Conservation (phyloP, 306 rosid genomes). For the Medicago ruthenica region DNA sequence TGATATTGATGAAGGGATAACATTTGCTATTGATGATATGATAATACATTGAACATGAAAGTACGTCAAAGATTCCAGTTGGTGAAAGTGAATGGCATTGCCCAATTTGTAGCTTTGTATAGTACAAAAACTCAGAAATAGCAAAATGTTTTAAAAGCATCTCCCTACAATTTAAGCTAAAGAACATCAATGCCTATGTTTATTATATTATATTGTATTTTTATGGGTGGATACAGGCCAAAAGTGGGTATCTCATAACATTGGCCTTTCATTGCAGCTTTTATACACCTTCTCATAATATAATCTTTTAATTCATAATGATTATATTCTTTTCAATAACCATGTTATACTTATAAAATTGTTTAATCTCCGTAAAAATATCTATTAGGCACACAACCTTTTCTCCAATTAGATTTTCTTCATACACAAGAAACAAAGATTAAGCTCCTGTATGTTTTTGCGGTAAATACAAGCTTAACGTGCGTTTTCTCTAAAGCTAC, state of each 20-base stretch:
- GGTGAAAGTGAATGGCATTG: conserved; percentile 12
- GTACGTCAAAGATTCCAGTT: background rate
- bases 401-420: too few species aligned
- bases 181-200: conserved; percentile 30
- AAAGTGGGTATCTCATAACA: conserved; percentile 49
- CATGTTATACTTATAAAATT: too few species aligned
- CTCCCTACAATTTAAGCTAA: conserved; percentile 16
- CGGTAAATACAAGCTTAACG: too few species aligned
- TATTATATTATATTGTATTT: conserved; percentile 7
- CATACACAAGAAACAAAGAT: too few species aligned
- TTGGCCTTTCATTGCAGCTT: conserved; percentile 47
- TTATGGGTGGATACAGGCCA: conserved; percentile 33
- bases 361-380: too few species aligned
- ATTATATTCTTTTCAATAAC: too few species aligned
- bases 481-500: too few species aligned
- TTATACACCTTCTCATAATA: background rate
- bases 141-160: conserved; percentile 12
- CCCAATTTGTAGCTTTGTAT: conserved; percentile 7
- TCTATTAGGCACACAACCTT: too few species aligned
- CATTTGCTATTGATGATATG: background rate
- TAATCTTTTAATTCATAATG: background rate
- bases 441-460: too few species aligned
- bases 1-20: background rate
- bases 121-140: background rate
- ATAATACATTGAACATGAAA: background rate